Conservation (phyloP, 2,329 filamentous ascomycete genomes). For the Colletotrichum zoysiae region DNA sequence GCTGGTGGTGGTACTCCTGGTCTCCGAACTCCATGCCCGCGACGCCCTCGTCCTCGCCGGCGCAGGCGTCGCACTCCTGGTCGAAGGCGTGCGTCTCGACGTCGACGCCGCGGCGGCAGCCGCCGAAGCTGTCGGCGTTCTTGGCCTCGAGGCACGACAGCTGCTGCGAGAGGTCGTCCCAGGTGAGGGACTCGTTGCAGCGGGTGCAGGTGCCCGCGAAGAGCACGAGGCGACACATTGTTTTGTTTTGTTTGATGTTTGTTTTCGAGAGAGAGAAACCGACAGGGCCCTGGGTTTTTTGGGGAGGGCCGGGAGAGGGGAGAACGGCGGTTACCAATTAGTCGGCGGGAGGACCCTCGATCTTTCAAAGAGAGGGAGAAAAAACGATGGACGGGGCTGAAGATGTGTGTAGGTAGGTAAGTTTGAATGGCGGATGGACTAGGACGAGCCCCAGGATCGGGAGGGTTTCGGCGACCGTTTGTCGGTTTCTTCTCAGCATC, state of each 20-base stretch:
- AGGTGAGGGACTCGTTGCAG: conserved; percentile 56
- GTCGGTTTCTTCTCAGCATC: neutral
- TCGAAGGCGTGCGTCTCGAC: conserved; percentile 60
- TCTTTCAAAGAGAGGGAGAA: too few relatives aligned
- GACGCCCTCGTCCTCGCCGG: conserved; percentile 57
- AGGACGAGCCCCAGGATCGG: neutral
- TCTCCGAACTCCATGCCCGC: conserved; percentile 54
- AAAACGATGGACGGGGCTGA: too few relatives aligned
- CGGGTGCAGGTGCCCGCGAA: conserved; percentile 60
- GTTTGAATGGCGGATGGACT: neutral
- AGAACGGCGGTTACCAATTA: too few relatives aligned
- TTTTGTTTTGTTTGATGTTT: neutral
- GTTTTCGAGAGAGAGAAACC: too few relatives aligned
- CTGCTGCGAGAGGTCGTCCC: conserved; percentile 60
- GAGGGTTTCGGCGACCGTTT: neutral
- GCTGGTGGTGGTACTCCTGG: conserved; percentile 17
- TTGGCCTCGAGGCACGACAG: conserved; percentile 64
- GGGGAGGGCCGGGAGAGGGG: too few relatives aligned
- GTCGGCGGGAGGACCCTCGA: too few relatives aligned
- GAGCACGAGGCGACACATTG: conserved; percentile 62
- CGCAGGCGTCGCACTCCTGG: conserved; percentile 61
- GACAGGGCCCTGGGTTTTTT: too few relatives aligned
- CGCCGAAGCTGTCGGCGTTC: conserved; percentile 60
- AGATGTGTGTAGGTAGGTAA: too few relatives aligned
- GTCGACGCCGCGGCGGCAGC: conserved; percentile 56